Percentiles rank a stretch among this genome's conserved stretches.
Conservation (phyloP, 768 basidiomycete genomes). For the Leucocoprinus birnbaumii region DNA sequence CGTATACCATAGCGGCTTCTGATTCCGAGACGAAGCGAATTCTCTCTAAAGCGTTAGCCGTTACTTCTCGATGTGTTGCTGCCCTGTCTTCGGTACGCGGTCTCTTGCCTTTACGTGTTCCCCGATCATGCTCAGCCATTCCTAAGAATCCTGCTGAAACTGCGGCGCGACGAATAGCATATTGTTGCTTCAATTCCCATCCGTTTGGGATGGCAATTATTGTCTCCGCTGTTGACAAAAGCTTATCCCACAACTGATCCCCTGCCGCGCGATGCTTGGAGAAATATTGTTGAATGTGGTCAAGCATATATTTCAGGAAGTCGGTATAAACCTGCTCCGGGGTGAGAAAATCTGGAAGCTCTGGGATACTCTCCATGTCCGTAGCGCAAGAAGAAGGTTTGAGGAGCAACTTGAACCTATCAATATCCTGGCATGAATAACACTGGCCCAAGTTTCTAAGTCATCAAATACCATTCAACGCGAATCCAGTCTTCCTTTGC, state of each 20-base stretch:
- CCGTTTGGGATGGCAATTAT: constrained; percentile 1
- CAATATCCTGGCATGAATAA: too few relatives aligned
- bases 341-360: not conserved
- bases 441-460: too few relatives aligned
- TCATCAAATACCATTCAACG: not conserved
- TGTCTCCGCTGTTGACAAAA: not conserved
- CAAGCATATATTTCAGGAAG: not conserved
- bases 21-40: constrained; percentile 2
- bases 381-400: not conserved
- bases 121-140: not conserved
- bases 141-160: not conserved
- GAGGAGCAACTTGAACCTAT: not conserved
- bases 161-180: not conserved
- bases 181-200: constrained; percentile 3
- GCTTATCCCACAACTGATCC: not conserved
- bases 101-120: not conserved
- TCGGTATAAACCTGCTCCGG: not conserved
- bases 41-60: not conserved
- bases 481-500: not conserved
- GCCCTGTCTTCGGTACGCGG: too few relatives aligned
- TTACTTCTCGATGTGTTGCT: too few relatives aligned
- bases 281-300: not conserved
- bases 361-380: not conserved
- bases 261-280: not conserved
- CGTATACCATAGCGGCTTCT: constrained; percentile 2